Conservation (phyloP, 1,139 yeast genomes). For the Taphrina sp. region DNA sequence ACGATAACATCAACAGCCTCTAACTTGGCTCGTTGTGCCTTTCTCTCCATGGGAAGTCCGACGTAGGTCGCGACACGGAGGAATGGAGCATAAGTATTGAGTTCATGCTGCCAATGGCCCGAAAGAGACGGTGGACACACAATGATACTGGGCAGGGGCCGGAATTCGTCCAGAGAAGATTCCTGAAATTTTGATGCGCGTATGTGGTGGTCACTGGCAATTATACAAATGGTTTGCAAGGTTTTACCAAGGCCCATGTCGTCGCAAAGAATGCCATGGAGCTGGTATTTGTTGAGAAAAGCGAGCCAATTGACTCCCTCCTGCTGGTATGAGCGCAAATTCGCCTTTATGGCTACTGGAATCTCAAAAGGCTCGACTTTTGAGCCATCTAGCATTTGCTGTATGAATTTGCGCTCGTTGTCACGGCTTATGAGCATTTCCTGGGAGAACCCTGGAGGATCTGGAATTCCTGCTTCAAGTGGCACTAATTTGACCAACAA, state of each 20-base stretch:
- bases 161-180: conserved; percentile 63
- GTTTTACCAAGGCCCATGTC: conserved; percentile 99
- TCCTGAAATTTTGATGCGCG: conserved; percentile 65
- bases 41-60: conserved; percentile 81
- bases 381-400: conserved; percentile 98
- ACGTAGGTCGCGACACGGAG: conserved; percentile 81
- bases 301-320: conserved; percentile 99
- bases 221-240: conserved; percentile 92
- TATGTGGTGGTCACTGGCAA: conserved; percentile 89
- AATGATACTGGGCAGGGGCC: conserved; percentile 78
- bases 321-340: conserved; percentile 91
- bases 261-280: conserved; percentile 96
- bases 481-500: conserved; percentile 94
- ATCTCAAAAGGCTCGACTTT: conserved; percentile 82
- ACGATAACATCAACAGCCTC: conserved; percentile 75
- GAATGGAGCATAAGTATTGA: conserved; percentile 85
- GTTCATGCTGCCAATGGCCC: conserved; percentile 98
- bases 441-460: conserved; percentile 87
- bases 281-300: conserved; percentile 86
- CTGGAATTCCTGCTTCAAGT: conserved; percentile 90
- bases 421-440: conserved; percentile 86
- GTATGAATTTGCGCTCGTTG: conserved; percentile 87
- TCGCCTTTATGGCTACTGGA: conserved; percentile 90
- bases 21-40: conserved; percentile 55
- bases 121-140: conserved; percentile 96